Evolutionary conservation across 75 land plant species (phyloP).

Genomic region (Adiantum capillusveneris): DNA sequence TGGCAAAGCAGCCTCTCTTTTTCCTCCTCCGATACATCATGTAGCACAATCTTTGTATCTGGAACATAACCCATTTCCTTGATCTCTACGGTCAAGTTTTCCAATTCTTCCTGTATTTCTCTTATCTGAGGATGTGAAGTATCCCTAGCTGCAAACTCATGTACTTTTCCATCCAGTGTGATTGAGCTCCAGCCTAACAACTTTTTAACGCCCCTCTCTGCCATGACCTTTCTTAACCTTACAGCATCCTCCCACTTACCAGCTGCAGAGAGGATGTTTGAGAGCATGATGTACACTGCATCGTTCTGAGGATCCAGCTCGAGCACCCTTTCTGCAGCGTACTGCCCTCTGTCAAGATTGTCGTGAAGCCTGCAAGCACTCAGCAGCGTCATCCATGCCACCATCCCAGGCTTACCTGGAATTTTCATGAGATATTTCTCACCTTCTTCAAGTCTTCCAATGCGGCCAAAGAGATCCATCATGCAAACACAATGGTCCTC

Average conservation of each 20-base stretch:
- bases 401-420: neutral
- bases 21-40: constrained; percentile 5
- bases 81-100: neutral
- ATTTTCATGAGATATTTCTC: constrained; percentile 3
- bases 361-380: constrained; percentile 7
- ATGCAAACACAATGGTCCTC: constrained; percentile 5
- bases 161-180: neutral
- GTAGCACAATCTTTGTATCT: constrained; percentile 10
- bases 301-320: constrained; percentile 1
- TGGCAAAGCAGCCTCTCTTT: constrained; percentile 6
- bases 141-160: neutral
- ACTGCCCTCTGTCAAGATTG: neutral
- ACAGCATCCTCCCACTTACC: constrained; percentile 19
- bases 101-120: neutral
- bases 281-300: constrained; percentile 7
- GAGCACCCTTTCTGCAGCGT: constrained; percentile 5
- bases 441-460: constrained; percentile 5
- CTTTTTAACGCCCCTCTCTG: constrained; percentile 9
- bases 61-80: constrained; percentile 3
- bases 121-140: neutral
- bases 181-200: constrained; percentile 4
- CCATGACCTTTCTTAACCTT: constrained; percentile 5
- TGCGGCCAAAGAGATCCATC: constrained; percentile 7
- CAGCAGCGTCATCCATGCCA: constrained; percentile 5
- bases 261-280: constrained; percentile 13